Percentiles rank a stretch among this genome's conserved stretches.
Conservation (phyloP, 768 basidiomycete genomes). For the Lanmaoa pseudosensibilis region DNA sequence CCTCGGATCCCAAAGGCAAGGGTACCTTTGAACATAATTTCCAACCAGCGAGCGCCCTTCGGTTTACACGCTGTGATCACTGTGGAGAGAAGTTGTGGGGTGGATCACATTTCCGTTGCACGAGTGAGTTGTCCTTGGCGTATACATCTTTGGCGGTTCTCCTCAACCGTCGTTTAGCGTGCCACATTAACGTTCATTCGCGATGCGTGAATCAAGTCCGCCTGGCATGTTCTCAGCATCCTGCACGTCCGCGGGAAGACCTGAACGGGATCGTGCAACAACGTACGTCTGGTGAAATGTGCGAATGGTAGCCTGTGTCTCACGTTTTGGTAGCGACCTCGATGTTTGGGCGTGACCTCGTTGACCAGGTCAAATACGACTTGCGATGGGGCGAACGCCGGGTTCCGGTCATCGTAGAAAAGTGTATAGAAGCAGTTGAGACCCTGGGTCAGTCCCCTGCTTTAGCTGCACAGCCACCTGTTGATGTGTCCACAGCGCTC, state of each 20-base stretch:
- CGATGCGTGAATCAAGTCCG: conserved; percentile 76
- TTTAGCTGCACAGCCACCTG: background rate
- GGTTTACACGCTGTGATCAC: conserved; percentile 91
- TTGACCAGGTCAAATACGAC: conserved; percentile 79
- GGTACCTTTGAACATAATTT: conserved; percentile 72
- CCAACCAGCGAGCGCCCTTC: conserved; percentile 83
- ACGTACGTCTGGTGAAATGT: conserved; percentile 6
- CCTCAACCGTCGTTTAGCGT: conserved; percentile 48
- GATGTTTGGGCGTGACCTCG: conserved; percentile 89
- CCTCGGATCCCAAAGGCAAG: conserved; percentile 42
- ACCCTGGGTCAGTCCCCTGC: conserved; percentile 57
- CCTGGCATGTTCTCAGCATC: conserved; percentile 61
- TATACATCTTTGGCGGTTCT: background rate
- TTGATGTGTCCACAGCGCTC: conserved; percentile 54
- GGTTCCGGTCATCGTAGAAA: conserved; percentile 89
- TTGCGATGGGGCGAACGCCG: conserved; percentile 54
- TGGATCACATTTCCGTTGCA: conserved; percentile 89
- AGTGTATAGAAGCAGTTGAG: conserved; percentile 95
- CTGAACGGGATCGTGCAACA: conserved; percentile 26
- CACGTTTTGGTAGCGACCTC: conserved; percentile 58
- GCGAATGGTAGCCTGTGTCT: conserved; percentile 18
- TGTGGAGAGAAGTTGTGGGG: conserved; percentile 99
- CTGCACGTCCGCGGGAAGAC: conserved; percentile 34
- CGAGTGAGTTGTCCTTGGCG: conserved; percentile 53
- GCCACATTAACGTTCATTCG: conserved; percentile 83